A percentile compares a stretch with the other conserved stretches of the same genome.
These are phyloP conservation scores for Nematodospora anomalae DNA, from an alignment of 1,139 yeast genomes.

Conservation along the genomic window DNA sequence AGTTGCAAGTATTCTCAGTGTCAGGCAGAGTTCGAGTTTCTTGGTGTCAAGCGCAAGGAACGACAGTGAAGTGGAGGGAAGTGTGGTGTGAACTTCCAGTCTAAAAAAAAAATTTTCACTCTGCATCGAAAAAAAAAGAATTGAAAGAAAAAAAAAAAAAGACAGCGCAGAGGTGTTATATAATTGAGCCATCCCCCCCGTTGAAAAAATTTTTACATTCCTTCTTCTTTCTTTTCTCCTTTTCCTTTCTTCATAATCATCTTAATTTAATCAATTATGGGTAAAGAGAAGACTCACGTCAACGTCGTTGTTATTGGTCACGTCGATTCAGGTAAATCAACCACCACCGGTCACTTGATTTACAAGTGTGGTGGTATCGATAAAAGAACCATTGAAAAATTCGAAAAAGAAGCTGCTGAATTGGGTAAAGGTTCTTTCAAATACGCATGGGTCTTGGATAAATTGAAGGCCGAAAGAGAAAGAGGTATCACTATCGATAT, in stretches of 20 bases:
- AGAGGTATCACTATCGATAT: conserved; percentile 96
- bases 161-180: neutral
- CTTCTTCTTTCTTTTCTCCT: conserved; percentile 9
- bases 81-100: too few species aligned
- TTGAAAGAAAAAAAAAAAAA: neutral
- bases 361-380: conserved; percentile 92
- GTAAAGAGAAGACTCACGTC: conserved; percentile 96
- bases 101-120: neutral
- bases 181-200: neutral
- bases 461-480: conserved; percentile 94
- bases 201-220: conserved; percentile 2
- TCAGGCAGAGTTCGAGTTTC: neutral
- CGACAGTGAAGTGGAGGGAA: neutral
- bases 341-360: conserved; percentile 98
- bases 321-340: conserved; percentile 96
- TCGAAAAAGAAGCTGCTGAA: conserved; percentile 98
- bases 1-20: too few species aligned
- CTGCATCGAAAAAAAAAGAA: too few species aligned
- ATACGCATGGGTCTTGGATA: conserved; percentile 97
- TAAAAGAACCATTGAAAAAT: conserved; percentile 98
- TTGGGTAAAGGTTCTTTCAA: conserved; percentile 98
- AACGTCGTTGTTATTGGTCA: conserved; percentile 99
- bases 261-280: conserved; percentile 36
- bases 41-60: neutral
- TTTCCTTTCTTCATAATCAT: conserved; percentile 8